These are phyloP conservation scores for Boletus rubropictus DNA, from an alignment of 768 basidiomycete genomes.

Conservation along the genomic window DNA sequence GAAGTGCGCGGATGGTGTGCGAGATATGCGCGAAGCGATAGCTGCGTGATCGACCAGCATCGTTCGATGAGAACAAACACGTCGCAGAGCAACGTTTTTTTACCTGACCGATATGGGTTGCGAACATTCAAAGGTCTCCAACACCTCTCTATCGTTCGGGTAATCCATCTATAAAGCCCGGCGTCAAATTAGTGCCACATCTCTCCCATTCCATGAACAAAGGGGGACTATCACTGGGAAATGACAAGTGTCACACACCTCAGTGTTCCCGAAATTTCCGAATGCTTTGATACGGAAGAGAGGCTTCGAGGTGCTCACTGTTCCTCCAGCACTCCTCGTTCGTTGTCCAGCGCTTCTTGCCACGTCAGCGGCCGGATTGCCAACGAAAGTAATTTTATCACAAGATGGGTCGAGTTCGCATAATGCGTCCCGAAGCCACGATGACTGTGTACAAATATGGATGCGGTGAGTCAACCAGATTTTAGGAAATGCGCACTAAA, in stretches of 20 bases:
- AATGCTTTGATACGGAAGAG: slow-evolving; percentile 76
- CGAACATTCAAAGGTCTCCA: slow-evolving; percentile 84
- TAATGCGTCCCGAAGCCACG: slow-evolving; percentile 90
- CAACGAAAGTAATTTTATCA: slow-evolving; percentile 77
- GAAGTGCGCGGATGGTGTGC: slow-evolving; percentile 66
- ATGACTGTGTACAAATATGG: slow-evolving; percentile 42
- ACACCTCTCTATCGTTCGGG: slow-evolving; percentile 84
- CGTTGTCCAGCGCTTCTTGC: slow-evolving; percentile 7
- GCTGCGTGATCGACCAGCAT: slow-evolving; percentile 35
- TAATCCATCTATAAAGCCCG: slow-evolving; percentile 77
- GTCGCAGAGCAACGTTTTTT: slow-evolving; percentile 5
- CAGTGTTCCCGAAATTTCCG: slow-evolving; percentile 80
- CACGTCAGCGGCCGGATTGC: slow-evolving; percentile 50
- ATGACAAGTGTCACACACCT: slow-evolving; percentile 41
- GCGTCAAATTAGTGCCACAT: neutral
- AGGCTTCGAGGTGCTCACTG: slow-evolving; percentile 33
- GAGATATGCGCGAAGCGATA: slow-evolving; percentile 80
- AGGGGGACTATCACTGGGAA: neutral
- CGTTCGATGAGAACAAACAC: neutral
- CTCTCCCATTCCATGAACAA: neutral
- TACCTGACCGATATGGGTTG: slow-evolving; percentile 67
- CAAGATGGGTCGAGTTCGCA: slow-evolving; percentile 87
- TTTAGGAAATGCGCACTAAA: neutral
- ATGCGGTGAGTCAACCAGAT: neutral
- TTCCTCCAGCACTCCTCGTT: slow-evolving; percentile 8